Base-by-base conservation (phyloP, 192 early-diverging fungal species). In the Lunasporangiospora selenospora region DNA sequence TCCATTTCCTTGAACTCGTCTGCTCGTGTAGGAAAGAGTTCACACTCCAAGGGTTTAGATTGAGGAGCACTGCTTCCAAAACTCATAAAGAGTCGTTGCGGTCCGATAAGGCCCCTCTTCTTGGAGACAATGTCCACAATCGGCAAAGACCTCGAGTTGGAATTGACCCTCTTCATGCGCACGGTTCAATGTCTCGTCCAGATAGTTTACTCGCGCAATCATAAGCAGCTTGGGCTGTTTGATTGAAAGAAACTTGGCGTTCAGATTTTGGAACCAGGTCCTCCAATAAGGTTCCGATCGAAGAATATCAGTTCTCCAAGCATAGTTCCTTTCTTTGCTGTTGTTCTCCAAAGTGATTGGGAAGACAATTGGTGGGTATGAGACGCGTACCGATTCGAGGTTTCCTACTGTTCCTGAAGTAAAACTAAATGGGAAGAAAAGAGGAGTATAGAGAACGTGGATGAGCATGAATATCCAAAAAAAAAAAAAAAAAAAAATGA, bases 31-130 rank as follows among this genome's bases (percentile, higher is more conserved):
- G n/a, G n/a, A n/a, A n/a, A n/a, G n/a, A n/a, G n/a, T n/a, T n/a
- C n/a, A n/a, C n/a, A n/a, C n/a, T n/a, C n/a, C n/a, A n/a, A n/a
- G n/a, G n/a, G n/a, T n/a, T n/a, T n/a, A n/a, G n/a, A n/a, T n/a
- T n/a, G n/a, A n/a, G n/a, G n/a, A n/a, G n/a, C n/a, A n/a, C 18
- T 47, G 31, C 41, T 50, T 40, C 67, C 67, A 70, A 21, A 54
- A 70, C 0, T 21, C 52, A 10, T 55, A 11, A 1, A 61, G 4
- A 5, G 39, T 45, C 30, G 45, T 49, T 0, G 44, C 52, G 23
- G 50, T 23, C 31, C 30, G 18, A 3, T 55, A 44, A 2, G 67
- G 58, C 15, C 55, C 58, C n/a, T 70, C 67, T 24, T 70, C 58
- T 38, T 70, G 29, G 6, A 70, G 44, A 4, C 47, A 32, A 37